phyloP scores from a whole-genome alignment of 768 basidiomycete species.

The Mycena metata region DNA sequence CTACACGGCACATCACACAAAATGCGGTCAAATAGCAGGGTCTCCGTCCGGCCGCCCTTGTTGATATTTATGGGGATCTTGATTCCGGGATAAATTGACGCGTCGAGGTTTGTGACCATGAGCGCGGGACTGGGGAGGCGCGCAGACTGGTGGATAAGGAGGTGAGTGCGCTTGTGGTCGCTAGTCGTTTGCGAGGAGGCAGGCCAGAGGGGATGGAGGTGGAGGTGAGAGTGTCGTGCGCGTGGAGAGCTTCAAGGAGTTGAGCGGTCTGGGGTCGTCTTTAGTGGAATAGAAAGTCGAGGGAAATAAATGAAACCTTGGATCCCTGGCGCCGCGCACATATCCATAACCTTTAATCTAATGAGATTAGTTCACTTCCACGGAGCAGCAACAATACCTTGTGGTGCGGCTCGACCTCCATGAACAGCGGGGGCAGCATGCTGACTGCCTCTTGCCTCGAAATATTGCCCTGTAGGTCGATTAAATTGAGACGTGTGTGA shows the following conservation, averaged over 20 bases:
- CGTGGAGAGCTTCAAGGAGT: conserved; percentile 94
- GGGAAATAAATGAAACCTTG: conserved; percentile 69
- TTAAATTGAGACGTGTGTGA: background rate
- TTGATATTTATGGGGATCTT: conserved; percentile 58
- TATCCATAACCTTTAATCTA: conserved; percentile 83
- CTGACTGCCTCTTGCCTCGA: conserved; percentile 98
- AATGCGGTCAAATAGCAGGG: conserved; percentile 91
- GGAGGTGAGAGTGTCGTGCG: conserved; percentile 73
- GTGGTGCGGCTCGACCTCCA: conserved; percentile 96
- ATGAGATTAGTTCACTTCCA: conserved; percentile 8
- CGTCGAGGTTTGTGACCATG: conserved; percentile 97
- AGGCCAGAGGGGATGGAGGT: conserved; percentile 85
- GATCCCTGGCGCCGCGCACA: conserved; percentile 99
- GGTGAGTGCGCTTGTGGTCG: conserved; percentile 93
- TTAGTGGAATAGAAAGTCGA: background rate
- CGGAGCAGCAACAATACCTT: conserved; percentile 57
- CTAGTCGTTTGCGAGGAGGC: conserved; percentile 95
- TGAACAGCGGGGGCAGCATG: conserved; percentile 97
- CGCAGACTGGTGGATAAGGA: conserved; percentile 97
- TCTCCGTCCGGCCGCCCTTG: conserved; percentile 53
- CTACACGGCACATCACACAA: conserved; percentile 98
- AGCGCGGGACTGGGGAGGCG: conserved; percentile 92
- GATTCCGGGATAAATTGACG: conserved; percentile 84
- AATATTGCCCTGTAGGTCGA: conserved; percentile 83
- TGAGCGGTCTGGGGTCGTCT: conserved; percentile 81